These are phyloP conservation scores for Botrytis galanthina DNA, from an alignment of 2,329 filamentous ascomycete genomes.

Conservation along the genomic window DNA sequence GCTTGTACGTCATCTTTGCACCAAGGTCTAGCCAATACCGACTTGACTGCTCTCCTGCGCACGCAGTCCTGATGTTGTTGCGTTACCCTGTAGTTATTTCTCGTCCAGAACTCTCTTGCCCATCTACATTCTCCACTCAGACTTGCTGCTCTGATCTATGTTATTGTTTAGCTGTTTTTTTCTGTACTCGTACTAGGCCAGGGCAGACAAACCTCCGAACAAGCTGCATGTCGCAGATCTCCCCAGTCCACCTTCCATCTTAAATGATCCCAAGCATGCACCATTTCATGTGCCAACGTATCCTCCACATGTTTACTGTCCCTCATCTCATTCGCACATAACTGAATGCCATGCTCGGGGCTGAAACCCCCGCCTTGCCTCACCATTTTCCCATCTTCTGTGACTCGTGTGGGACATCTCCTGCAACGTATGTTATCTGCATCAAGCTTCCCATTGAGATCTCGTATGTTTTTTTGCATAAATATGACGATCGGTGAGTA, in stretches of 20 bases:
- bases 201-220: slow-evolving; percentile 69
- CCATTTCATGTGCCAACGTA: slow-evolving; percentile 94
- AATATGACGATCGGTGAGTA: slow-evolving; percentile 87
- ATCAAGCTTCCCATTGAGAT: slow-evolving; percentile 75
- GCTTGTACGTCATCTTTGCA: slow-evolving; percentile 88
- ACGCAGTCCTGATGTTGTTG: slow-evolving; percentile 95
- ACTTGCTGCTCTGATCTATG: slow-evolving; percentile 84
- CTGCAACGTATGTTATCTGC: slow-evolving; percentile 75
- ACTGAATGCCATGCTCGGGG: slow-evolving; percentile 78
- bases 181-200: background rate
- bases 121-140: slow-evolving; percentile 93
- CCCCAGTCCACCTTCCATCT: slow-evolving; percentile 85
- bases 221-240: slow-evolving; percentile 85
- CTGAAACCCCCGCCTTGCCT: slow-evolving; percentile 77
- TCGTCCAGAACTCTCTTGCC: slow-evolving; percentile 77
- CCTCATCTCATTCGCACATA: slow-evolving; percentile 89
- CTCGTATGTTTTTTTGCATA: slow-evolving; percentile 75
- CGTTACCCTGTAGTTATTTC: slow-evolving; percentile 83
- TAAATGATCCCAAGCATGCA: slow-evolving; percentile 92
- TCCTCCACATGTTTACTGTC: slow-evolving; percentile 84
- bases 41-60: slow-evolving; percentile 73
- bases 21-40: slow-evolving; percentile 71
- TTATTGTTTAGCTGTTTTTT: slow-evolving; percentile 25
- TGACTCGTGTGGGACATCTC: slow-evolving; percentile 64
- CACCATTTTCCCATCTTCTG: slow-evolving; percentile 51